Conservation (phyloP, 495 filamentous ascomycete species). For the Penicillium nucicola region DNA sequence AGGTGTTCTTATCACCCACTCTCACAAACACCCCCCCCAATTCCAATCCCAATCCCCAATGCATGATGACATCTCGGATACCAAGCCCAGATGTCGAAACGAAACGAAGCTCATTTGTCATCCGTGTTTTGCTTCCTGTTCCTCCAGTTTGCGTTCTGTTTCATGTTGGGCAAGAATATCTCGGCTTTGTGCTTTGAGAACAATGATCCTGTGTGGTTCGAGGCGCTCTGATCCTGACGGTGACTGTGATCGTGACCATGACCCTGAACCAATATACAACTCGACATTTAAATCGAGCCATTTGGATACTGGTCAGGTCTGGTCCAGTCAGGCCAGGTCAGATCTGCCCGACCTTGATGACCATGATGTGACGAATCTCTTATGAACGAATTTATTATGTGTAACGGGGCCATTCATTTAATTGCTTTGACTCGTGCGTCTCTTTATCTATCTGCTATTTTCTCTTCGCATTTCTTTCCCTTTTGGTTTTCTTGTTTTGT, state of each 20-base stretch:
- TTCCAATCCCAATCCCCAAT: too few relatives aligned
- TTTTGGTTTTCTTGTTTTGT: constrained; percentile 9
- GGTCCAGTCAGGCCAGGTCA: too few relatives aligned
- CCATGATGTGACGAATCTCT: constrained; percentile 50
- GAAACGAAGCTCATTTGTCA: constrained; percentile 12
- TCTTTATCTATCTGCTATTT: too few relatives aligned
- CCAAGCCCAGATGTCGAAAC: background rate
- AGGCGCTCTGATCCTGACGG: background rate
- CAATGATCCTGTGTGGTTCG: background rate
- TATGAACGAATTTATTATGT: constrained; percentile 34
- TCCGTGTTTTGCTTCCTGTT: constrained; percentile 4
- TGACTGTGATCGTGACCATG: too few relatives aligned
- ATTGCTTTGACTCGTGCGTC: background rate
- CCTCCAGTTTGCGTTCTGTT: constrained; percentile 18
- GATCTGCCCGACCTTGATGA: constrained; percentile 32
- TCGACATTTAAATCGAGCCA: too few relatives aligned
- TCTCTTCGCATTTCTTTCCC: background rate
- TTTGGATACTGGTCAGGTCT: too few relatives aligned
- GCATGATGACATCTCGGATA: background rate
- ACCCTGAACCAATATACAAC: too few relatives aligned
- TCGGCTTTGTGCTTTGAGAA: background rate
- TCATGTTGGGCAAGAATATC: constrained; percentile 9
- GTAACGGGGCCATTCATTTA: constrained; percentile 9
- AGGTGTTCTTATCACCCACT: too few relatives aligned
- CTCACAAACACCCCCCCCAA: too few relatives aligned